phyloP scores from a whole-genome alignment of 2,329 filamentous ascomycete genomes.

The Sphaerulina populicola region DNA sequence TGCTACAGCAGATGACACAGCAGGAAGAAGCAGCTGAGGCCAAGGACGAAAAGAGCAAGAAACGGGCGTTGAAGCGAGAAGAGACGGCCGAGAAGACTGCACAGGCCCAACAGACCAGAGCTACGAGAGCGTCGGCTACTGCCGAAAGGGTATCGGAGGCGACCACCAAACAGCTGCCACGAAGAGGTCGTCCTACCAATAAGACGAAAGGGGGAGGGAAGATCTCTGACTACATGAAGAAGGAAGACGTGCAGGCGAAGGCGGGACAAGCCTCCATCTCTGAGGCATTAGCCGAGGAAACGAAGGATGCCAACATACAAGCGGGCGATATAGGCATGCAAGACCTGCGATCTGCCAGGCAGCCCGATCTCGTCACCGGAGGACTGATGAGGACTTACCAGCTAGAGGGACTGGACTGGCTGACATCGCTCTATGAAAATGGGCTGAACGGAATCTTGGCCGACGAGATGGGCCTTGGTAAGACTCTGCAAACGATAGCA shows the following conservation, averaged over 20 bases:
- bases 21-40: slow-evolving; percentile 43
- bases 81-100: slow-evolving; percentile 42
- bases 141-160: slow-evolving; percentile 12
- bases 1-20: slow-evolving; percentile 47
- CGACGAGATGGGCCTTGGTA: slow-evolving; percentile 90
- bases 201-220: slow-evolving; percentile 32
- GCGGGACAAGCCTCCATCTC: slow-evolving; percentile 47
- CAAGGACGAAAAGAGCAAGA: slow-evolving; percentile 40
- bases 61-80: slow-evolving; percentile 40
- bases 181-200: slow-evolving; percentile 34
- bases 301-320: slow-evolving; percentile 50
- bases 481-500: slow-evolving; percentile 85
- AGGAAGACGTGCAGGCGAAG: slow-evolving; percentile 48
- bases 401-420: slow-evolving; percentile 88
- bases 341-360: slow-evolving; percentile 69
- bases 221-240: slow-evolving; percentile 55
- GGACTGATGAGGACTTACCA: slow-evolving; percentile 93
- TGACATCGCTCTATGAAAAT: slow-evolving; percentile 74
- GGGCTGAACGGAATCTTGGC: slow-evolving; percentile 86
- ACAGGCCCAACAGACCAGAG: slow-evolving; percentile 40
- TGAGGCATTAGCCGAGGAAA: slow-evolving; percentile 52
- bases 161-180: slow-evolving; percentile 22
- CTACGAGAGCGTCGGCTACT: slow-evolving; percentile 35
- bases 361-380: slow-evolving; percentile 75
- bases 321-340: slow-evolving; percentile 55